Evolutionary conservation across 768 basidiomycete species (phyloP).

Genomic region (Peribolospora kevripleyi): DNA sequence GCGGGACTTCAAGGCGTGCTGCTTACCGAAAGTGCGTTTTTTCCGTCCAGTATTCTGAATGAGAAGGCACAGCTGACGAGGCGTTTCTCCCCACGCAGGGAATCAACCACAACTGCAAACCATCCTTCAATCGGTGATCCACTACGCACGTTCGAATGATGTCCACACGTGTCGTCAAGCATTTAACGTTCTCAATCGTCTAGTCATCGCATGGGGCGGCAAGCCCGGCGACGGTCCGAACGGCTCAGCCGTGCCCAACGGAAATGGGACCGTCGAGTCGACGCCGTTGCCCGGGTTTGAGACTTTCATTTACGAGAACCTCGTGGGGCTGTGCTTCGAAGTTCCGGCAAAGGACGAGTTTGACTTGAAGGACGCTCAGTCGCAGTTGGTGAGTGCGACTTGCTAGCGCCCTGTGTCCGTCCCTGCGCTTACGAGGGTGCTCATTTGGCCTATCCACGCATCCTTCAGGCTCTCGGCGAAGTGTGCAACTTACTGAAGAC

Average conservation of each 20-base stretch:
- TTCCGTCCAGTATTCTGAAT: background rate
- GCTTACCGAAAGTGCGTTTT: conserved; percentile 54
- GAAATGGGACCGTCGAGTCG: conserved; percentile 15
- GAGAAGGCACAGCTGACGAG: conserved; percentile 7
- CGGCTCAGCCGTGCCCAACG: conserved; percentile 22
- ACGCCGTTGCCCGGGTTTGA: conserved; percentile 61
- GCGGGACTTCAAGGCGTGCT: conserved; percentile 64
- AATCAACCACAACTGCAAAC: conserved; percentile 40
- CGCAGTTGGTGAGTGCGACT: conserved; percentile 38
- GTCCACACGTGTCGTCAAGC: conserved; percentile 19
- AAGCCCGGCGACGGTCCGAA: background rate
- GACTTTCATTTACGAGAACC: conserved; percentile 61
- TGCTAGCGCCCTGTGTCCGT: background rate
- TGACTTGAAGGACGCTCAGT: conserved; percentile 71
- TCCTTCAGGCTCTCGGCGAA: conserved; percentile 55
- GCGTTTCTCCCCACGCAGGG: conserved; percentile 19
- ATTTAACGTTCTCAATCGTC: conserved; percentile 39
- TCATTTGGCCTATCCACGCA: background rate
- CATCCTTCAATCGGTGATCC: conserved; percentile 48
- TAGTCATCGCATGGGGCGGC: conserved; percentile 21
- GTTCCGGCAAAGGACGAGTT: conserved; percentile 55
- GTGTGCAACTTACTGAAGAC: conserved; percentile 63
- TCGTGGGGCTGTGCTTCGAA: conserved; percentile 59
- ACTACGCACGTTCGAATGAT: conserved; percentile 17
- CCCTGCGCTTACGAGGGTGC: background rate